Evolutionary conservation across 2,329 filamentous ascomycete genomes (phyloP).

Genomic region (Chrysosporium keratinophilum): DNA sequence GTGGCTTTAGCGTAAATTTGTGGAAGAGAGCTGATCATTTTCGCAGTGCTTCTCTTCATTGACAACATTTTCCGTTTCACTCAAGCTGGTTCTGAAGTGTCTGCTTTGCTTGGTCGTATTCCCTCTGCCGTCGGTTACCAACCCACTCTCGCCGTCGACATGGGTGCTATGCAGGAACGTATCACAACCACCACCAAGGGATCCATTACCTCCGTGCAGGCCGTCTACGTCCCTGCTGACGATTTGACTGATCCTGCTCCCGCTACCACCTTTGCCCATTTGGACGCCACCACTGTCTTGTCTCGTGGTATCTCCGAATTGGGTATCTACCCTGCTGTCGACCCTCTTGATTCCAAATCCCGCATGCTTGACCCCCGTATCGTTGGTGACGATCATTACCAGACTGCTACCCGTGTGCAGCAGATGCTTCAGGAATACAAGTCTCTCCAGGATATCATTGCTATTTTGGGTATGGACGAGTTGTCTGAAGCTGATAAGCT

Average conservation of each 20-base stretch:
- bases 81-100: conserved; percentile 99
- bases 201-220: conserved; percentile 99
- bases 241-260: conserved; percentile 99
- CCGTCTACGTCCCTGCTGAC: conserved; percentile 99
- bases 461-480: conserved; percentile 99
- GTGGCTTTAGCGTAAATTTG: neutral
- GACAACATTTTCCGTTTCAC: conserved; percentile 99
- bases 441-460: conserved; percentile 99
- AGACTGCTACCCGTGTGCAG: conserved; percentile 87
- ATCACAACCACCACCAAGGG: conserved; percentile 99
- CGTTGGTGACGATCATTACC: conserved; percentile 95
- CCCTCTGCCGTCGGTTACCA: conserved; percentile 99
- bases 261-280: conserved; percentile 98
- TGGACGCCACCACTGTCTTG: conserved; percentile 99
- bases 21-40: conserved; percentile 15
- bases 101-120: conserved; percentile 97
- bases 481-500: conserved; percentile 98
- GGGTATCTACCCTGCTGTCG: conserved; percentile 99
- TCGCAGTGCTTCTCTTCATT: conserved; percentile 87
- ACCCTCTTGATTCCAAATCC: conserved; percentile 98
- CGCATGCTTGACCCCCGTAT: conserved; percentile 99
- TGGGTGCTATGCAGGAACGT: conserved; percentile 99
- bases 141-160: conserved; percentile 94
- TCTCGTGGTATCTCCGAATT: conserved; percentile 99
- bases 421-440: conserved; percentile 99